Conservation (phyloP, 176 grass and related monocot genomes). For the Oryza nivara region DNA sequence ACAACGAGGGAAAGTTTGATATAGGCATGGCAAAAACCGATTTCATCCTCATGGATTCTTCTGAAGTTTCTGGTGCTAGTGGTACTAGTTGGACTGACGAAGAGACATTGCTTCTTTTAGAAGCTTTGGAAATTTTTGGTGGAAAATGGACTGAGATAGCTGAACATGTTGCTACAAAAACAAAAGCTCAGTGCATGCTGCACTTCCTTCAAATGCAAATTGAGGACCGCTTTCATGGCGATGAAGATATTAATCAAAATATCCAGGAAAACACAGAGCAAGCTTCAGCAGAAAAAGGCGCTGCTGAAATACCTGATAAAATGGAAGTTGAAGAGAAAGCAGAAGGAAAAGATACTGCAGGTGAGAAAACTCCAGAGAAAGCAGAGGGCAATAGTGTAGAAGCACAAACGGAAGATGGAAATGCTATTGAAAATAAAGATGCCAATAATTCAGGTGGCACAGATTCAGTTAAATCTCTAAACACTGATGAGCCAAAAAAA, state of each 20-base stretch:
- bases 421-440: conserved; percentile 56
- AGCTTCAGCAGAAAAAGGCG: conserved; percentile 46
- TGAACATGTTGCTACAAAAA: conserved; percentile 99
- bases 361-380: conserved; percentile 53
- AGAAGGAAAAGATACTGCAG: conserved; percentile 50
- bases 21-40: conserved; percentile 86
- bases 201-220: conserved; percentile 99
- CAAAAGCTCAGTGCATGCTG: conserved; percentile 92
- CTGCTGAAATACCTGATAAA: conserved; percentile 55
- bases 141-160: conserved; percentile 99
- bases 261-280: conserved; percentile 44
- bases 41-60: conserved; percentile 98
- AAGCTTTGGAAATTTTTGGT: conserved; percentile 97
- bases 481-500: conserved; percentile 40
- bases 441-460: conserved; percentile 40
- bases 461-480: conserved; percentile 51
- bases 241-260: conserved; percentile 50
- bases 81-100: conserved; percentile 99
- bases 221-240: conserved; percentile 77
- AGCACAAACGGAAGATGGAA: conserved; percentile 47
- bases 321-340: conserved; percentile 74
- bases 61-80: conserved; percentile 80
- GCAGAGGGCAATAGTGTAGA: conserved; percentile 45
- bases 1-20: conserved; percentile 84
- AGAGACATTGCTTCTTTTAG: conserved; percentile 93